phyloP scores from a whole-genome alignment of 495 filamentous ascomycete genomes.

The Hypoxylon rickii region DNA sequence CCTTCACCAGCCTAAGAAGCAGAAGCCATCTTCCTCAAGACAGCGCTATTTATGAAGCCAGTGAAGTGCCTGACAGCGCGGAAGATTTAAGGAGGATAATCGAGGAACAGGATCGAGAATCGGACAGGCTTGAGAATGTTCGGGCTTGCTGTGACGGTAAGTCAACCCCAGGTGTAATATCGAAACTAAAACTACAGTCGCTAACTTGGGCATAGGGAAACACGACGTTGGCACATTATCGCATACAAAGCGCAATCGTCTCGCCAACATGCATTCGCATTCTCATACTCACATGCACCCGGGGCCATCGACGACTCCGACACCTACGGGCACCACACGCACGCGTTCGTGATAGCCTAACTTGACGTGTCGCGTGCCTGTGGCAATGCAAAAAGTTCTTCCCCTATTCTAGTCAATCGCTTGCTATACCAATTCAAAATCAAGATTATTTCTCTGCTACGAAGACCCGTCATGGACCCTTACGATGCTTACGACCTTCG shows the following conservation, averaged over 20 bases:
- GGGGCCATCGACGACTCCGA: conserved; percentile 43
- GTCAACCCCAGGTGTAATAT: conserved; percentile 33
- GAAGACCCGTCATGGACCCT: conserved; percentile 35
- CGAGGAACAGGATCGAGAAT: conserved; percentile 72
- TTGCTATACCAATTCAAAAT: conserved; percentile 38
- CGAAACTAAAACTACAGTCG: conserved; percentile 1
- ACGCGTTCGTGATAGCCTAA: conserved; percentile 37
- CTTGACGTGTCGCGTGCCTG: conserved; percentile 22
- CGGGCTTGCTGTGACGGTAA: conserved; percentile 96
- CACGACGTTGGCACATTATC: conserved; percentile 67
- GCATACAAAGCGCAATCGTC: conserved; percentile 47
- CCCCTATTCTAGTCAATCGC: conserved; percentile 43
- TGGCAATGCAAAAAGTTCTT: neutral
- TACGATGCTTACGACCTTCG: conserved; percentile 38
- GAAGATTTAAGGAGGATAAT: conserved; percentile 79
- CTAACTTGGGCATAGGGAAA: conserved; percentile 62
- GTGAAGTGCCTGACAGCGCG: conserved; percentile 72
- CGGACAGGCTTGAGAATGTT: conserved; percentile 88
- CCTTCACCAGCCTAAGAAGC: conserved; percentile 47
- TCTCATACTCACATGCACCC: conserved; percentile 38
- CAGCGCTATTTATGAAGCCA: conserved; percentile 69
- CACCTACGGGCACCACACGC: conserved; percentile 38
- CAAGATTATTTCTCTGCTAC: conserved; percentile 12
- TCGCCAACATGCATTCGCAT: conserved; percentile 26
- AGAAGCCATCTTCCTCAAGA: conserved; percentile 50